Evolutionary conservation across 345 rosid species (phyloP).

Genomic region (Firmiana major): DNA sequence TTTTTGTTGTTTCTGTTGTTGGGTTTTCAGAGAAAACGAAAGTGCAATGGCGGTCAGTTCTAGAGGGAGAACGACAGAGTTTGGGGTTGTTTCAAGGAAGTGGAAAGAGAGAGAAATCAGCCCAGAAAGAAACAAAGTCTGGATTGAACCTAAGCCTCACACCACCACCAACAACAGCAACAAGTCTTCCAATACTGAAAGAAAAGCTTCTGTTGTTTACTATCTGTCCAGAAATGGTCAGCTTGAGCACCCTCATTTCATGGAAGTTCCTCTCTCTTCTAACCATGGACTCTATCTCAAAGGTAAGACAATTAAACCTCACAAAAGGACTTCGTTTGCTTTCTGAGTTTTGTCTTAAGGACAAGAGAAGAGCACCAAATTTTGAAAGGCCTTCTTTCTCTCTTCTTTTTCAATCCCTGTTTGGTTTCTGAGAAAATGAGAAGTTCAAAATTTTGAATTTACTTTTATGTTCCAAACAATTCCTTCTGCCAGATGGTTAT

Average conservation of each 20-base stretch:
- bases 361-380: neutral
- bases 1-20: neutral
- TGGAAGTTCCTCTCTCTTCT: slow-evolving; percentile 81
- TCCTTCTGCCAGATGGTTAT: slow-evolving; percentile 10
- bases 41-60: slow-evolving; percentile 40
- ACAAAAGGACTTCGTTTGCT: neutral
- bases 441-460: neutral
- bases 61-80: slow-evolving; percentile 39
- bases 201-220: slow-evolving; percentile 74
- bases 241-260: slow-evolving; percentile 97
- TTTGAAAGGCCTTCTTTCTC: neutral
- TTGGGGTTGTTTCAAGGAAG: slow-evolving; percentile 38
- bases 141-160: slow-evolving; percentile 48
- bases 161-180: slow-evolving; percentile 16
- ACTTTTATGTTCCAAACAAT: slow-evolving; percentile 9
- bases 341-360: neutral
- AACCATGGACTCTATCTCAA: slow-evolving; percentile 69
- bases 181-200: slow-evolving; percentile 16
- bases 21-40: slow-evolving; percentile 14
- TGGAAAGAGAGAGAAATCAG: slow-evolving; percentile 44
- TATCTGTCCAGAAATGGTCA: slow-evolving; percentile 84
- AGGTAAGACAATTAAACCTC: slow-evolving; percentile 37
- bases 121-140: slow-evolving; percentile 65
- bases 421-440: neutral
- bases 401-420: neutral